phyloP scores from a whole-genome alignment of 1,284 basidiomycete species.

The Schizophyllum amplum region DNA sequence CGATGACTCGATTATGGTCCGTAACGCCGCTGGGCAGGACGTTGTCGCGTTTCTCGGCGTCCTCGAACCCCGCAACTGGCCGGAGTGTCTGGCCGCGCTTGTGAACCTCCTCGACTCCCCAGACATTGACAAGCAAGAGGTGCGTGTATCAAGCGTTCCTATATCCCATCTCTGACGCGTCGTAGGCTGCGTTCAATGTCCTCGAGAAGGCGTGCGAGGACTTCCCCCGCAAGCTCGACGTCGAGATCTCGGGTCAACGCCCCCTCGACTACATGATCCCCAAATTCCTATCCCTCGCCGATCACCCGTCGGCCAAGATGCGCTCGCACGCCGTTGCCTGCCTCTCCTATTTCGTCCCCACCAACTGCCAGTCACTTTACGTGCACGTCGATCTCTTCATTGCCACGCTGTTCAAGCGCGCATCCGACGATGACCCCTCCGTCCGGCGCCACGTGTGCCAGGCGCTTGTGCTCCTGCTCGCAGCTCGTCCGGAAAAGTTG shows the following conservation, averaged over 20 bases:
- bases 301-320: conserved; percentile 82
- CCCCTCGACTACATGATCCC: conserved; percentile 94
- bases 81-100: conserved; percentile 81
- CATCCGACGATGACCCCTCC: conserved; percentile 87
- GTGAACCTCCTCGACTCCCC: conserved; percentile 70
- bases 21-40: conserved; percentile 87
- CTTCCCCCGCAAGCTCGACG: conserved; percentile 91
- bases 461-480: conserved; percentile 88
- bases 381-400: conserved; percentile 93
- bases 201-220: conserved; percentile 97
- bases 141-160: conserved; percentile 32
- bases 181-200: conserved; percentile 88
- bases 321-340: conserved; percentile 91
- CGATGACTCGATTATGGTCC: conserved; percentile 77
- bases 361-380: conserved; percentile 76
- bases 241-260: conserved; percentile 81
- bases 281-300: conserved; percentile 83
- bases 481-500: conserved; percentile 90
- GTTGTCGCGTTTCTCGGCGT: conserved; percentile 82
- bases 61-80: conserved; percentile 86
- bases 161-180: conserved; percentile 12
- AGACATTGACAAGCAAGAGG: conserved; percentile 76
- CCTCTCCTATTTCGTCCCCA: conserved; percentile 88
- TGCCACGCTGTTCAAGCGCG: conserved; percentile 88
- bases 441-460: conserved; percentile 96